Evolutionary conservation across 176 grass and related monocot genomes (phyloP).

Genomic region (Puya raimondii): DNA sequence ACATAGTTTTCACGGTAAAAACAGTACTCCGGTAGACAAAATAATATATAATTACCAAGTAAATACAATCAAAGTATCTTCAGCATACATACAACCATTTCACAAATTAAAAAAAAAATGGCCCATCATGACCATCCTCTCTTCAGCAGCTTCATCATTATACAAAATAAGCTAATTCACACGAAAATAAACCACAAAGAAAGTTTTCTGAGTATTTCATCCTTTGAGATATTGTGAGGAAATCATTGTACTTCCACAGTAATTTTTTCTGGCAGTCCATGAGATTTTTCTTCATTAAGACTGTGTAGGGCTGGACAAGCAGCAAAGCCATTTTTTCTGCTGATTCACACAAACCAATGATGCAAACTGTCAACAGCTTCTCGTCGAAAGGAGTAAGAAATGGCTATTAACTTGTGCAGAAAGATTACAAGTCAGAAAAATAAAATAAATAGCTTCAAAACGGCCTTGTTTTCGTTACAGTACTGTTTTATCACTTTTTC

Average conservation of each 20-base stretch:
- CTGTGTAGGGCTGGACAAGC: constrained; percentile 64
- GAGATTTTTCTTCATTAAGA: constrained; percentile 33
- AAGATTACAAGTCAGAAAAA: no score
- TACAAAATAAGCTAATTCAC: background rate
- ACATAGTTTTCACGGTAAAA: no score
- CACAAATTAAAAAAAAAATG: background rate
- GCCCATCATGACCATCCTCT: background rate
- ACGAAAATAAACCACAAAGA: background rate
- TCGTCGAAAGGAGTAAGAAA: constrained; percentile 3
- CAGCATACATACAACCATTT: background rate
- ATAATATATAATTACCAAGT: background rate
- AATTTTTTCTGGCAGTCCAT: constrained; percentile 15
- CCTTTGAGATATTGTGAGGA: background rate
- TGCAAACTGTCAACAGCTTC: background rate
- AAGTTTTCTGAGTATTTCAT: background rate
- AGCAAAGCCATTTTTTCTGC: constrained; percentile 97
- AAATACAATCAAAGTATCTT: background rate
- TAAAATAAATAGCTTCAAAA: no score
- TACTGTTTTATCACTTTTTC: no score
- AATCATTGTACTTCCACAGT: background rate
- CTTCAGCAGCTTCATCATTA: background rate
- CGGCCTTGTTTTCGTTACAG: no score
- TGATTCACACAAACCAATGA: background rate
- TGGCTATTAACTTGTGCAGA: constrained; percentile 24
- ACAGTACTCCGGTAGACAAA: background rate